These are phyloP conservation scores for Alternaria rosae DNA, from an alignment of 2,329 filamentous ascomycete species.

Conservation along the genomic window DNA sequence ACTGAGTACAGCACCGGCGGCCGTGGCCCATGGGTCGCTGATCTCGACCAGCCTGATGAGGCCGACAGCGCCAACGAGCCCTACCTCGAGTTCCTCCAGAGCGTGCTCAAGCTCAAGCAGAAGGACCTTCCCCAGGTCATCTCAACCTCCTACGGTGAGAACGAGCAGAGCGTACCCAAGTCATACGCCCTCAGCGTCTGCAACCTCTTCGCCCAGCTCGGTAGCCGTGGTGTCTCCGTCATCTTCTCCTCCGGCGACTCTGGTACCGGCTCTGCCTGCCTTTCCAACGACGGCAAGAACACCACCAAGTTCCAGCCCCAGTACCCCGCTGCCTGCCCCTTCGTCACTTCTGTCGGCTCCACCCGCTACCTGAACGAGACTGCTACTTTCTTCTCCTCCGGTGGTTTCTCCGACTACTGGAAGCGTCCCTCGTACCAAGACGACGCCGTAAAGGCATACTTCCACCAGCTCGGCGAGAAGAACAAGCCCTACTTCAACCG, in stretches of 20 bases:
- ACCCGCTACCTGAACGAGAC: conserved; percentile 57
- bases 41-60: conserved; percentile 52
- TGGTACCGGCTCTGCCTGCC: conserved; percentile 63
- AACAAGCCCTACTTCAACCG: conserved; percentile 59
- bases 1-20: conserved; percentile 68
- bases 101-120: conserved; percentile 62
- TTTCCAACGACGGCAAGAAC: conserved; percentile 65
- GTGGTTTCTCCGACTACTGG: conserved; percentile 62
- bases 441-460: conserved; percentile 54
- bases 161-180: conserved; percentile 68
- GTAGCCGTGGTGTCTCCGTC: conserved; percentile 69
- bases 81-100: conserved; percentile 68
- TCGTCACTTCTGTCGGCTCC: conserved; percentile 71
- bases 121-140: conserved; percentile 65
- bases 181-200: conserved; percentile 69
- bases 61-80: conserved; percentile 68
- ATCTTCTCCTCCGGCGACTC: conserved; percentile 69
- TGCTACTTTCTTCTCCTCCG: conserved; percentile 57
- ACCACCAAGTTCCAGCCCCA: conserved; percentile 65
- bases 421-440: conserved; percentile 58
- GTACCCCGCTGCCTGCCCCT: conserved; percentile 73
- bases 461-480: conserved; percentile 51
- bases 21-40: conserved; percentile 59
- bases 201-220: conserved; percentile 69
- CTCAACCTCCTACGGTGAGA: conserved; percentile 71